Conservation (phyloP, 2,329 filamentous ascomycete genomes). For the Diaporthe longicolla region DNA sequence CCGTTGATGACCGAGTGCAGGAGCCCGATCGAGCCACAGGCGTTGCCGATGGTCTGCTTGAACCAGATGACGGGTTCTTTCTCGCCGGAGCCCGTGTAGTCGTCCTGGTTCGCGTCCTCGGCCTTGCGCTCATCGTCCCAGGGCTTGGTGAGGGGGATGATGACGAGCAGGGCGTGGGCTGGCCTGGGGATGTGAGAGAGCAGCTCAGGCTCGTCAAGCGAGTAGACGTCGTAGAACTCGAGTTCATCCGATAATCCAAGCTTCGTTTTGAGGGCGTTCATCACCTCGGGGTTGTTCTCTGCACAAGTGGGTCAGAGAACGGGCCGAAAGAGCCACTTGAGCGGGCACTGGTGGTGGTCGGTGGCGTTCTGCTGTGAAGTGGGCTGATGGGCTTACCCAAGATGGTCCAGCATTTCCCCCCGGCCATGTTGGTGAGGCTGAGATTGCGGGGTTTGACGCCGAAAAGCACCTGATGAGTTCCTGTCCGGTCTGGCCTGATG, state of each 20-base stretch:
- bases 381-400: constrained; percentile 36
- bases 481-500: constrained; percentile 40
- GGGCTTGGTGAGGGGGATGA: constrained; percentile 75
- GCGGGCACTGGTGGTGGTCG: constrained; percentile 1
- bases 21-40: constrained; percentile 84
- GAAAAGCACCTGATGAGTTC: constrained; percentile 4
- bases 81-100: constrained; percentile 55
- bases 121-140: constrained; percentile 57
- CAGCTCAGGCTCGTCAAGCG: constrained; percentile 82
- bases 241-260: constrained; percentile 78
- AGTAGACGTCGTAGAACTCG: constrained; percentile 86
- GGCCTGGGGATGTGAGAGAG: constrained; percentile 83
- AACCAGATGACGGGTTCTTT: constrained; percentile 84
- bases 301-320: constrained; percentile 27
- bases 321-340: not conserved
- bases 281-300: constrained; percentile 81
- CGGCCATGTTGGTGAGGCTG: constrained; percentile 39
- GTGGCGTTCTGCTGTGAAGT: constrained; percentile 11
- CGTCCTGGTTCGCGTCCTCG: constrained; percentile 71
- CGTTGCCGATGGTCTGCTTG: constrained; percentile 86
- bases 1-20: constrained; percentile 83
- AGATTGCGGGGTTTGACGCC: constrained; percentile 4
- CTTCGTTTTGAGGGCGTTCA: constrained; percentile 78
- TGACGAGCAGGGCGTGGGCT: constrained; percentile 82
- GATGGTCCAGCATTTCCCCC: constrained; percentile 38